A percentile compares a stretch with the other conserved stretches of the same genome.
Evolutionary conservation across 2,329 filamentous ascomycete genomes (phyloP).

Genomic region (Cercospora canescens): DNA sequence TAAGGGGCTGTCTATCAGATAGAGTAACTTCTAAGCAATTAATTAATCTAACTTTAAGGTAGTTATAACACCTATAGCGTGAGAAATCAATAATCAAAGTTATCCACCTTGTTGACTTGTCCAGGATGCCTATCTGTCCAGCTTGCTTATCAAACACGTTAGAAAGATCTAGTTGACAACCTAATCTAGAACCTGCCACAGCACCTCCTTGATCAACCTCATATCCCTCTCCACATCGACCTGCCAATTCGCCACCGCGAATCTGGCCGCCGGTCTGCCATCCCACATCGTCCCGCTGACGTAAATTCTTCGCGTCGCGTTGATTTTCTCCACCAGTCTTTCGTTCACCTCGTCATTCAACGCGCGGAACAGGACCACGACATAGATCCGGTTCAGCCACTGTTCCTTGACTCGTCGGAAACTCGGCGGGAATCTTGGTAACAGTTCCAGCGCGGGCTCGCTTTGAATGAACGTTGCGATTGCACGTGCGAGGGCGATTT

Average conservation of each 20-base stretch:
- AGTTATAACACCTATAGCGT: too few species aligned
- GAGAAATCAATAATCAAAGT: too few species aligned
- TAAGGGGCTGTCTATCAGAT: too few species aligned
- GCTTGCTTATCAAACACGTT: neutral
- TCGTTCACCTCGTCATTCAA: conserved; percentile 64
- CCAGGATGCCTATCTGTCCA: too few species aligned
- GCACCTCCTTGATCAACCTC: conserved; percentile 62
- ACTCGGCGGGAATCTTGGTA: conserved; percentile 50
- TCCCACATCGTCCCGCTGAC: conserved; percentile 81
- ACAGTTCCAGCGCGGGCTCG: conserved; percentile 64
- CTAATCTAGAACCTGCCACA: conserved; percentile 39
- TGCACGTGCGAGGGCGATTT: conserved; percentile 68
- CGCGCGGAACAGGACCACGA: conserved; percentile 77
- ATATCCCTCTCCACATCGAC: conserved; percentile 69
- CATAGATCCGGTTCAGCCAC: conserved; percentile 58
- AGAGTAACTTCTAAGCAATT: too few species aligned
- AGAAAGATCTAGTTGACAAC: too few species aligned
- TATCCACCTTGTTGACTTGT: too few species aligned
- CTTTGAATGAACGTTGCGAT: conserved; percentile 65
- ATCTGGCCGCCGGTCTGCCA: conserved; percentile 70
- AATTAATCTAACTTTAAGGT: too few species aligned
- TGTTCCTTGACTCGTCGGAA: conserved; percentile 38
- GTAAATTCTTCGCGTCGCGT: conserved; percentile 72
- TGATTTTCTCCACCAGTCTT: conserved; percentile 69
- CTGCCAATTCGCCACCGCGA: conserved; percentile 85